Conservation (phyloP, 2,329 filamentous ascomycete species). For the Trichoderma gracile region DNA sequence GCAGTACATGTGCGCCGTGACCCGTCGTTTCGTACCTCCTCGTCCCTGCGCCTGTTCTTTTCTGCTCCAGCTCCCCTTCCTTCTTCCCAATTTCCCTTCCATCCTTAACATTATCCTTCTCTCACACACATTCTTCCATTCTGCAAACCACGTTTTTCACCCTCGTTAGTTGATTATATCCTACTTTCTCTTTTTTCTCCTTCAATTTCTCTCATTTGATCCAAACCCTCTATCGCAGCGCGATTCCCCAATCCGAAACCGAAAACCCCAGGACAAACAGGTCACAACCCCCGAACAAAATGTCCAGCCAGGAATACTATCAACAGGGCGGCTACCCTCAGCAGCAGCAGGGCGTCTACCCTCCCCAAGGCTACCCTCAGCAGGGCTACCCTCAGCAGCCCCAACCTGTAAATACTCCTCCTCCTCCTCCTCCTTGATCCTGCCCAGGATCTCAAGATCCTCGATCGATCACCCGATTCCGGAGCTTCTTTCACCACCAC, state of each 20-base stretch:
- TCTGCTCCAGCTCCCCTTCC: neutral
- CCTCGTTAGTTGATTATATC: neutral
- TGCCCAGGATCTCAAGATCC: neutral
- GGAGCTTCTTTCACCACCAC: neutral
- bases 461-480: neutral
- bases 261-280: neutral
- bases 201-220: too few species aligned
- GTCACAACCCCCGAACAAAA: conserved; percentile 28
- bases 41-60: neutral
- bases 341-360: conserved; percentile 35
- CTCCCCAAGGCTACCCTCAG: conserved; percentile 43
- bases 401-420: conserved; percentile 39
- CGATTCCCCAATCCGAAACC: neutral
- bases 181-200: neutral
- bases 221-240: neutral
- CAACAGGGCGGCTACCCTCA: conserved; percentile 32
- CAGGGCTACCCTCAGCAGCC: conserved; percentile 43
- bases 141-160: neutral
- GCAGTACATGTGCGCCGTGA: too few species aligned
- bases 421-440: neutral
- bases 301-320: conserved; percentile 48
- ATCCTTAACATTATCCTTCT: neutral
- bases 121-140: neutral
- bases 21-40: too few species aligned
- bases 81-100: neutral